These are phyloP conservation scores for Didymella arachidicola DNA, from an alignment of 2,329 filamentous ascomycete genomes.

Conservation along the genomic window DNA sequence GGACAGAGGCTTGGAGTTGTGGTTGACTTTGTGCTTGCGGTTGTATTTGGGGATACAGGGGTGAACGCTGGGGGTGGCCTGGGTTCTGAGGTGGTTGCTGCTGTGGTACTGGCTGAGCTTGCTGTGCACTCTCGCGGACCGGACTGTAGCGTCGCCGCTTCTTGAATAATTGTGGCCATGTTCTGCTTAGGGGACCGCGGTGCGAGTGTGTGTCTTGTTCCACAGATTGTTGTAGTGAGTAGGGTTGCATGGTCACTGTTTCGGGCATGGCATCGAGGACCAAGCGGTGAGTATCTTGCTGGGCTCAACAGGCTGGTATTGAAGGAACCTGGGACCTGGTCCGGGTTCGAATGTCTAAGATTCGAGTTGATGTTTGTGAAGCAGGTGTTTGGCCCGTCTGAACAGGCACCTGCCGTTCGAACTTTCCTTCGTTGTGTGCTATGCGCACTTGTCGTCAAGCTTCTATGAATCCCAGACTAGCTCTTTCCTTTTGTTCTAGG, in stretches of 20 bases:
- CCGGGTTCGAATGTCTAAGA: neutral
- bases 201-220: slow-evolving; percentile 34
- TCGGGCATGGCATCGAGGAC: slow-evolving; percentile 5
- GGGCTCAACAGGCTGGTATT: neutral
- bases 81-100: slow-evolving; percentile 2
- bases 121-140: slow-evolving; percentile 37
- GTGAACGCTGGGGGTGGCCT: neutral
- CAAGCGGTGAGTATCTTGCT: neutral
- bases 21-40: slow-evolving; percentile 11
- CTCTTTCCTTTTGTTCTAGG: neutral
- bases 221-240: slow-evolving; percentile 24
- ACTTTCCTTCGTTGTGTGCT: neutral
- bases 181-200: slow-evolving; percentile 39
- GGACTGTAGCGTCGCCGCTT: slow-evolving; percentile 45
- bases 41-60: slow-evolving; percentile 13
- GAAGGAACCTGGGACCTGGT: neutral
- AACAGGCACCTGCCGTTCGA: slow-evolving; percentile 8
- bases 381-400: slow-evolving; percentile 8
- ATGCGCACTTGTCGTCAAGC: neutral
- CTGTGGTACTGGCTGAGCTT: slow-evolving; percentile 25
- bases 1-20: slow-evolving; percentile 25
- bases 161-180: slow-evolving; percentile 44
- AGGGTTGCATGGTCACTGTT: slow-evolving; percentile 35
- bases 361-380: neutral
- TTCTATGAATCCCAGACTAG: neutral